Conservation (phyloP, 805 yeast genomes). For the Saccharomyces eubayanus region DNA sequence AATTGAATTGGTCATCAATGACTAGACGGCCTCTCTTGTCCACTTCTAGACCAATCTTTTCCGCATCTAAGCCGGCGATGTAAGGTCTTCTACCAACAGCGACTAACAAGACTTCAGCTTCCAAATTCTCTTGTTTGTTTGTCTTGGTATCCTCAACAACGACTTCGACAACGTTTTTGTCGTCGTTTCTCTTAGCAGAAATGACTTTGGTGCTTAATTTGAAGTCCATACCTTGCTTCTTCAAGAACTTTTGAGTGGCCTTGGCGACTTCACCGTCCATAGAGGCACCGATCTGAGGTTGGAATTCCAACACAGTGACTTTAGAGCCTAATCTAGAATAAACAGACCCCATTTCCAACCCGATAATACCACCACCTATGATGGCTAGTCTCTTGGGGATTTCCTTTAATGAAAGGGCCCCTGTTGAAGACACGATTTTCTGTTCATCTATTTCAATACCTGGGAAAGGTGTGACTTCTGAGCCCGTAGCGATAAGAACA, state of each 20-base stretch:
- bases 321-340: slow-evolving; percentile 92
- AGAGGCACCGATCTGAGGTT: slow-evolving; percentile 89
- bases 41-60: slow-evolving; percentile 78
- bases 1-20: slow-evolving; percentile 87
- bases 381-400: slow-evolving; percentile 86
- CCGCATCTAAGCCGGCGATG: slow-evolving; percentile 82
- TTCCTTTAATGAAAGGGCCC: slow-evolving; percentile 75
- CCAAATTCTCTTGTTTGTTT: slow-evolving; percentile 69
- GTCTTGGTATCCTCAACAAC: slow-evolving; percentile 84
- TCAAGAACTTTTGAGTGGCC: slow-evolving; percentile 76
- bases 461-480: slow-evolving; percentile 98
- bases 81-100: slow-evolving; percentile 99
- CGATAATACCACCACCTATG: slow-evolving; percentile 99
- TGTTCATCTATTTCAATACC: slow-evolving; percentile 95
- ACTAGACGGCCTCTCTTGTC: slow-evolving; percentile 91
- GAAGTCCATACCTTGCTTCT: slow-evolving; percentile 93
- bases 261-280: slow-evolving; percentile 96
- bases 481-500: slow-evolving; percentile 94
- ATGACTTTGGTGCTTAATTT: slow-evolving; percentile 86
- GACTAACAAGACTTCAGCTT: slow-evolving; percentile 88
- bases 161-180: slow-evolving; percentile 54
- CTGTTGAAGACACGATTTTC: slow-evolving; percentile 93
- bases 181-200: slow-evolving; percentile 83
- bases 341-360: slow-evolving; percentile 98
- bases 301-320: slow-evolving; percentile 91